These are phyloP conservation scores for Rosellinia necatrix DNA, from an alignment of 2,329 filamentous ascomycete species.

Conservation along the genomic window DNA sequence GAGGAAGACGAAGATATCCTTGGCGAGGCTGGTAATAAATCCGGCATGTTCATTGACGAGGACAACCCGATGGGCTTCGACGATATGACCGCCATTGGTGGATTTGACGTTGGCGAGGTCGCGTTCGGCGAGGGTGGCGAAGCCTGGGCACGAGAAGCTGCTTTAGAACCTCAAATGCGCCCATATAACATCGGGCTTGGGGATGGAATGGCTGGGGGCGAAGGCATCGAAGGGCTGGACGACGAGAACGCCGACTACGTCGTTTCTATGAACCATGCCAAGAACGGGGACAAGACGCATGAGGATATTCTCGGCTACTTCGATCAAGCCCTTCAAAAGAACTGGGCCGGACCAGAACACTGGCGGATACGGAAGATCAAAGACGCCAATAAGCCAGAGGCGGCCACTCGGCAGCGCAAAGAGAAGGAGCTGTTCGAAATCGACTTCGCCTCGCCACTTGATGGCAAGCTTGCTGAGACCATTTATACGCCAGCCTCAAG, in stretches of 20 bases:
- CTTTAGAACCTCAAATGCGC: conserved; percentile 82
- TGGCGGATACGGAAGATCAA: conserved; percentile 98
- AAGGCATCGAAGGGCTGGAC: conserved; percentile 59
- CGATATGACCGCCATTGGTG: conserved; percentile 73
- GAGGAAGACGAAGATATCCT: conserved; percentile 64
- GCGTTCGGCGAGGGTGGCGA: conserved; percentile 96
- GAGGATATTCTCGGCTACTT: conserved; percentile 98
- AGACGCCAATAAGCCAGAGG: conserved; percentile 67
- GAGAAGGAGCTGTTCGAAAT: conserved; percentile 98
- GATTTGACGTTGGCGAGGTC: conserved; percentile 70
- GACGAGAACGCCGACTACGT: conserved; percentile 73
- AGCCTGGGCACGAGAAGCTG: conserved; percentile 90
- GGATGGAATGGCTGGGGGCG: conserved; percentile 58
- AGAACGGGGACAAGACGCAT: conserved; percentile 72
- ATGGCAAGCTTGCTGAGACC: conserved; percentile 70
- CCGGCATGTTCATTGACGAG: conserved; percentile 83
- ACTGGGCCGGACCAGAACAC: conserved; percentile 97
- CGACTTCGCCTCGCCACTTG: conserved; percentile 80
- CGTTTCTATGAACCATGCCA: conserved; percentile 74
- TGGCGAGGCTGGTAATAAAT: conserved; percentile 65
- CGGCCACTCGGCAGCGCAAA: conserved; percentile 71
- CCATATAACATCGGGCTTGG: conserved; percentile 69
- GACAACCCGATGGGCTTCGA: conserved; percentile 84
- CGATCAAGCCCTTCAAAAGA: conserved; percentile 93
- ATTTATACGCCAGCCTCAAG: conserved; percentile 82